phyloP scores from a whole-genome alignment of 495 filamentous ascomycete genomes.

The Schizothecium vesticola region DNA sequence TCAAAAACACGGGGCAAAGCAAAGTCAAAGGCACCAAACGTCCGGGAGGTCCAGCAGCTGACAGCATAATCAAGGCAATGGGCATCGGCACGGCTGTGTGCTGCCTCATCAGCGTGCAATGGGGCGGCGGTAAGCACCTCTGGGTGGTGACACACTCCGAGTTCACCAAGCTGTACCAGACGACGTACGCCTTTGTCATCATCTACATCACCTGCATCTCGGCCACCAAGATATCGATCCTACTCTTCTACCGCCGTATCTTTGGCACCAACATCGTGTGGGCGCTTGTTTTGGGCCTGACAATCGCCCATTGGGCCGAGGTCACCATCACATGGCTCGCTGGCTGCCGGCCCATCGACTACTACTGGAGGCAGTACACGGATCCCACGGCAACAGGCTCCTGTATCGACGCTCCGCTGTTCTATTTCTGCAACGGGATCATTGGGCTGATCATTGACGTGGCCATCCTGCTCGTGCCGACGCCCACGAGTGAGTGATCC shows the following conservation, averaged over 20 bases:
- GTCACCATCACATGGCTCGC: slow-evolving; percentile 22
- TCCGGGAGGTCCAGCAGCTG: not conserved
- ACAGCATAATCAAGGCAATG: slow-evolving; percentile 8
- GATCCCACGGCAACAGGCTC: slow-evolving; percentile 15
- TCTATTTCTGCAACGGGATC: slow-evolving; percentile 21
- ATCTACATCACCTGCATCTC: slow-evolving; percentile 25
- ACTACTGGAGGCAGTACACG: slow-evolving; percentile 24
- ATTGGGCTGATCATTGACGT: slow-evolving; percentile 37
- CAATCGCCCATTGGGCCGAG: slow-evolving; percentile 16
- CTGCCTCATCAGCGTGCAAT: slow-evolving; percentile 16
- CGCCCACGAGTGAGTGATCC: slow-evolving; percentile 26
- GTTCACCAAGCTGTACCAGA: slow-evolving; percentile 22
- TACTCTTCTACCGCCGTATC: slow-evolving; percentile 22
- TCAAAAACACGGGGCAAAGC: not conserved
- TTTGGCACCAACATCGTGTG: slow-evolving; percentile 18
- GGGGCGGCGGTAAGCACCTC: slow-evolving; percentile 20
- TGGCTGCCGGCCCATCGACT: slow-evolving; percentile 14
- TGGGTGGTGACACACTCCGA: slow-evolving; percentile 15
- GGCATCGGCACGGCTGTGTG: slow-evolving; percentile 20
- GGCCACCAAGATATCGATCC: slow-evolving; percentile 20
- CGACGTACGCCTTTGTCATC: slow-evolving; percentile 23
- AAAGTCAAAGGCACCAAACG: not conserved
- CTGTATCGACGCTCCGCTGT: slow-evolving; percentile 20
- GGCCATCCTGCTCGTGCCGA: slow-evolving; percentile 38
- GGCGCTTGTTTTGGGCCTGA: slow-evolving; percentile 14